Evolutionary conservation across 1,139 yeast genomes (phyloP), one percentile per base, ranked within the genome.

Genomic region (Lodderomyces metapsilosis): DNA sequence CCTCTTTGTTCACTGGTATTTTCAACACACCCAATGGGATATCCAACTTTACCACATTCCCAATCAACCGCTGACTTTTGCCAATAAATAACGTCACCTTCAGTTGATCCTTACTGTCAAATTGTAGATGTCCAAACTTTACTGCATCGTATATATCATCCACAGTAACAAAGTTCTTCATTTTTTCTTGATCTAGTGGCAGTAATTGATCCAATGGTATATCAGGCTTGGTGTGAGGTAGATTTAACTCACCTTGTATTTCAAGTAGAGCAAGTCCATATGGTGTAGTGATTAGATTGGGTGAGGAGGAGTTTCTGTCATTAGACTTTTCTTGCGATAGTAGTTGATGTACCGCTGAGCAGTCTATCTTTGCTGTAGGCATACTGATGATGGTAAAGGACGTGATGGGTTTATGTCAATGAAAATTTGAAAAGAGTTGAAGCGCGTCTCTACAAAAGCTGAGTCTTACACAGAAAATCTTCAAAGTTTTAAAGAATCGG

Each of bases 241-340:
- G 54, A 42, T 79, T 76, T 34, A 84, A 57, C 28, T 80, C 86
- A 3, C 92, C 92, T 56, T 84, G 92, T 13, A 84, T 83, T 57
- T 84, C 92, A 20, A 84, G 49, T 9, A 84, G 52, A 1, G 76
- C 69, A 28, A 79, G 67, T 0, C 91, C 92, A 37, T 64, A 60
- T 0, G 82, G 75, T 0, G 91, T 79, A 1, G 74, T 52, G 7
- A 80, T 57, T 9, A 28, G 18, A 15, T 13, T 15, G 5, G 32
- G 12, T 15, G 32, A 28, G 3, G 18, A 28, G n/a, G 32, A 16
- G 18, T 10, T 8, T 15, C 5, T 28, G 6, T 3, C n/a, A n/a
- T 13, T 28, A 7, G 5, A 6, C 10, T 24, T 8, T 8, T 28
- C 32, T 11, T n/a, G 52, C 22, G 12, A 52, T 25, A 61, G 47